Conservation (phyloP, 140 eudicot genomes). For the Anethum foeniculum region DNA sequence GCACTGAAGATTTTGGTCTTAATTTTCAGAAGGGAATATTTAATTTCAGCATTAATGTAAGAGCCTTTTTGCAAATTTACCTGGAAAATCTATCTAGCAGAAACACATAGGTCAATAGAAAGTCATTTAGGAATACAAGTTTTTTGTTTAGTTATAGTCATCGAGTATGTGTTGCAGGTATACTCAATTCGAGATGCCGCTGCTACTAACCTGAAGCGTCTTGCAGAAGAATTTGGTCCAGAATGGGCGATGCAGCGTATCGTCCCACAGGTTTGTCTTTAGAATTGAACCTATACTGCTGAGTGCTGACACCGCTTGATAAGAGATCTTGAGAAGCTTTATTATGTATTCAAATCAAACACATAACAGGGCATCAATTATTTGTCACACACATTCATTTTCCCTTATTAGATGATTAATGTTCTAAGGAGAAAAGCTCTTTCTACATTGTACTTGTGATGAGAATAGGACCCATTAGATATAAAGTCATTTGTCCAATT, state of each 20-base stretch:
- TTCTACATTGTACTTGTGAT: background rate
- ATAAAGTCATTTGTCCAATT: background rate
- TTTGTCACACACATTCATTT: background rate
- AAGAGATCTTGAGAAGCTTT: background rate
- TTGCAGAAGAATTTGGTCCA: conserved; percentile 98
- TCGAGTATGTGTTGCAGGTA: conserved; percentile 42
- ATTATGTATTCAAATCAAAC: background rate
- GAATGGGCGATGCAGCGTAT: conserved; percentile 99
- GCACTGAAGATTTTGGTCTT: background rate
- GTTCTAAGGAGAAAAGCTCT: background rate
- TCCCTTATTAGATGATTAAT: background rate
- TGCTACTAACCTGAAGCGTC: conserved; percentile 89
- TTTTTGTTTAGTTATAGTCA: background rate
- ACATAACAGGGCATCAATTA: background rate
- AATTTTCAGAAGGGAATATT: background rate
- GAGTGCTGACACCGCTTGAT: background rate
- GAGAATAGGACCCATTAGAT: background rate
- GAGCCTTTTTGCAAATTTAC: background rate
- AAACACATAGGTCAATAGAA: background rate
- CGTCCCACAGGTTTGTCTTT: conserved; percentile 77
- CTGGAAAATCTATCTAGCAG: background rate
- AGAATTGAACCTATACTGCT: background rate
- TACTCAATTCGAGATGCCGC: conserved; percentile 99
- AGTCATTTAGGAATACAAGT: background rate
- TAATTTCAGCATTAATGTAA: background rate